phyloP scores from a whole-genome alignment of 345 rosid species.

The Eucalyptus guilfoylei region DNA sequence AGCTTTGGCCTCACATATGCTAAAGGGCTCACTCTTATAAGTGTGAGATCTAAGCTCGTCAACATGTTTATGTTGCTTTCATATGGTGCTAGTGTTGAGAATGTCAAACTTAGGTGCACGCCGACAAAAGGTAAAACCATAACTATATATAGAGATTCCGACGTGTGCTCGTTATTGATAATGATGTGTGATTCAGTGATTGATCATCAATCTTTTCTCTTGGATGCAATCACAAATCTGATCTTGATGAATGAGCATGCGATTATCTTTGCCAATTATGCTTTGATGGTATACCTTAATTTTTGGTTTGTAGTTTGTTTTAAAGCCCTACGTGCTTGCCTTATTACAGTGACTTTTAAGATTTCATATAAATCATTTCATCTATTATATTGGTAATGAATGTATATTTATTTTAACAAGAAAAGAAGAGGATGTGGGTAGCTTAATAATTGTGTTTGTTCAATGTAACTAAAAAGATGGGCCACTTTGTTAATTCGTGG shows the following conservation, averaged over 20 bases:
- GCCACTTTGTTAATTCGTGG: background rate
- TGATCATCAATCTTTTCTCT: background rate
- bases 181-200: background rate
- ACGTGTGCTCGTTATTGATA: rapidly evolving
- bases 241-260: background rate
- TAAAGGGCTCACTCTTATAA: background rate
- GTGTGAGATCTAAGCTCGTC: rapidly evolving
- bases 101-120: background rate
- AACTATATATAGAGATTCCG: background rate
- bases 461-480: background rate
- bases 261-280: background rate
- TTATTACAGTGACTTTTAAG: background rate
- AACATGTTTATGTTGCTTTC: background rate
- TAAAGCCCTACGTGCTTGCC: background rate
- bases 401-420: too few species aligned
- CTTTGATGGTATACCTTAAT: background rate
- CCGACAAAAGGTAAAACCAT: background rate
- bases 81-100: background rate
- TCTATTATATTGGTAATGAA: background rate
- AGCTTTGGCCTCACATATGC: rapidly evolving
- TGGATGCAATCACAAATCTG: rapidly evolving
- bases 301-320: background rate
- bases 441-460: background rate
- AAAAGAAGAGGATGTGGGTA: background rate
- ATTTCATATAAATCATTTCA: background rate